Conservation (phyloP, 495 filamentous ascomycete genomes). For the Aspergillus incahuasiensis region DNA sequence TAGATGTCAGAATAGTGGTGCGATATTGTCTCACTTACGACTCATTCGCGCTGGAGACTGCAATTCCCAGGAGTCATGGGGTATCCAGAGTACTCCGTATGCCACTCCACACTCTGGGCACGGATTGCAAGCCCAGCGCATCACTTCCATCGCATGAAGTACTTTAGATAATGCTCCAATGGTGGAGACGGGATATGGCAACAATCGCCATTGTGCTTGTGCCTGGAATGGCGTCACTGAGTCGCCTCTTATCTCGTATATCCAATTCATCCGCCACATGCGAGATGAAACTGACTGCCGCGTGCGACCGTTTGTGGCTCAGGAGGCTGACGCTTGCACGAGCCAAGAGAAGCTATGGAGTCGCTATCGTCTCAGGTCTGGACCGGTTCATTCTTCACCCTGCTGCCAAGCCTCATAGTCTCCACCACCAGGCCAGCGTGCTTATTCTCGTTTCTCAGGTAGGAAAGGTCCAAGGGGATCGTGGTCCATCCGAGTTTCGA, state of each 20-base stretch:
- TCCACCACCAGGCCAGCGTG: not conserved
- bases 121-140: not conserved
- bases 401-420: not conserved
- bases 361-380: not conserved
- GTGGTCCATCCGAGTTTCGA: not conserved
- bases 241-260: not conserved
- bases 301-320: not conserved
- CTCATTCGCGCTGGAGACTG: not conserved
- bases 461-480: not conserved
- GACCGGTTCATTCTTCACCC: not conserved
- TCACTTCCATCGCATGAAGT: not conserved
- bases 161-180: not conserved
- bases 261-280: not conserved
- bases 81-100: not conserved
- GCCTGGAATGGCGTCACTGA: not conserved
- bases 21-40: constrained; percentile 1
- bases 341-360: not conserved
- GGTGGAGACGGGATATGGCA: not conserved
- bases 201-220: not conserved
- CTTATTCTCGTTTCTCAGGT: not conserved
- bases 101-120: not conserved
- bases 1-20: not conserved
- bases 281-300: not conserved
- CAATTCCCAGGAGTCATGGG: constrained; percentile 18
- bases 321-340: not conserved